phyloP scores from a whole-genome alignment of 2,329 filamentous ascomycete genomes.

The Bipolaris gigantea region DNA sequence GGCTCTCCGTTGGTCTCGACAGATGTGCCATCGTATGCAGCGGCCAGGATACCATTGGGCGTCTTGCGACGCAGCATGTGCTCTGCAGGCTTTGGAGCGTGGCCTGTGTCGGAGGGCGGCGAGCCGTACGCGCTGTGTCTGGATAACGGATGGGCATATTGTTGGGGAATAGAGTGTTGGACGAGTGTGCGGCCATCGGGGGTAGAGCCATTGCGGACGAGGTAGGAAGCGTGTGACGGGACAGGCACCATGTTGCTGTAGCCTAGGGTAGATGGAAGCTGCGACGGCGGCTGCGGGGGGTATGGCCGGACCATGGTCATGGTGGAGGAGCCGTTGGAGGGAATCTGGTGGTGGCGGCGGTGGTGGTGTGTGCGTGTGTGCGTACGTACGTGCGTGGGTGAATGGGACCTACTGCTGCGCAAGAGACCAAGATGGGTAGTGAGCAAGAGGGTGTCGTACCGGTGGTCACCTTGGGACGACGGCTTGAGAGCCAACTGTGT shows the following conservation, averaged over 20 bases:
- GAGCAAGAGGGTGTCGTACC: neutral
- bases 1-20: conserved; percentile 72
- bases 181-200: conserved; percentile 28
- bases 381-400: neutral
- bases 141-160: conserved; percentile 47
- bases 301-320: conserved; percentile 47
- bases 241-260: conserved; percentile 30
- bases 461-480: conserved; percentile 3
- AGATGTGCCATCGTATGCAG: conserved; percentile 84
- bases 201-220: conserved; percentile 31
- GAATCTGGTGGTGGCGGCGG: conserved; percentile 2
- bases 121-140: conserved; percentile 43
- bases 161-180: conserved; percentile 36
- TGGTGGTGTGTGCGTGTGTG: too few relatives aligned
- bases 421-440: neutral
- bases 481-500: neutral
- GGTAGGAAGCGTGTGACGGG: conserved; percentile 29
- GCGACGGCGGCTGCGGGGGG: conserved; percentile 39
- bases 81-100: conserved; percentile 54
- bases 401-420: neutral
- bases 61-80: conserved; percentile 89
- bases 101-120: conserved; percentile 30
- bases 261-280: conserved; percentile 29
- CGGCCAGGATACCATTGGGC: conserved; percentile 88
- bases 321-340: conserved; percentile 20